Evolutionary conservation across 768 basidiomycete species (phyloP), one percentile per base, ranked within the genome.

Genomic region (Xerocomus brunneocitrinus): DNA sequence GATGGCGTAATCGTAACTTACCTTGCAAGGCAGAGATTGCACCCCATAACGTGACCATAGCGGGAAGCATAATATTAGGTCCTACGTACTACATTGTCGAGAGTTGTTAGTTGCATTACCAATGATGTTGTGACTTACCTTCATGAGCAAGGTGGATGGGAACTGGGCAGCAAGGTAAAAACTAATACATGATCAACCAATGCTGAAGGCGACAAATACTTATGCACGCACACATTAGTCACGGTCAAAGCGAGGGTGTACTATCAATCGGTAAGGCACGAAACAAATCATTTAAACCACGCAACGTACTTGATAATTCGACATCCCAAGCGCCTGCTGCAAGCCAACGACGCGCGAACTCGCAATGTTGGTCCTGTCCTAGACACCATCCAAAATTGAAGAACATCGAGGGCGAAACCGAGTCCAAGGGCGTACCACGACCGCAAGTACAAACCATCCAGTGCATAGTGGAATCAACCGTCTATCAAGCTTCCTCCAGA

Each of bases 41-140:
- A 9, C 87, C 86, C 85, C 86, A 87, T 0, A 80, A 62, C 0
- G 77, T 74, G 28, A 85, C 69, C 77, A 87, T 81, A 0, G 78
- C 64, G 0, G 87, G 85, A 59, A 85, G 74, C 41, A 79, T 68
- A 50, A 81, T 74, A 8, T 83, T 74, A 3, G 85, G 81, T 10
- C 83, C 79, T 45, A 76, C 57, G 46, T 56, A 52, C 64, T 76
- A 61, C 36, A 4, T 25, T 32, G 7, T 36, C 5, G 10, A 36
- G 22, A 44, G 8, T 27, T 8, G 22, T 40, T 7, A 22, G 38
- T 7, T 25, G n/a, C 24, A 40, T 44, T 13, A 32, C 40, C 22
- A 22, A 34, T 25, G 22, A 28, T 24, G 28, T 10, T 32, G 13
- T n/a, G 14, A 52, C 22, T 45, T 39, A 71, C 73, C 60, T 82